Conservation (phyloP, 2,329 filamentous ascomycete genomes). For the Claviceps pusilla region DNA sequence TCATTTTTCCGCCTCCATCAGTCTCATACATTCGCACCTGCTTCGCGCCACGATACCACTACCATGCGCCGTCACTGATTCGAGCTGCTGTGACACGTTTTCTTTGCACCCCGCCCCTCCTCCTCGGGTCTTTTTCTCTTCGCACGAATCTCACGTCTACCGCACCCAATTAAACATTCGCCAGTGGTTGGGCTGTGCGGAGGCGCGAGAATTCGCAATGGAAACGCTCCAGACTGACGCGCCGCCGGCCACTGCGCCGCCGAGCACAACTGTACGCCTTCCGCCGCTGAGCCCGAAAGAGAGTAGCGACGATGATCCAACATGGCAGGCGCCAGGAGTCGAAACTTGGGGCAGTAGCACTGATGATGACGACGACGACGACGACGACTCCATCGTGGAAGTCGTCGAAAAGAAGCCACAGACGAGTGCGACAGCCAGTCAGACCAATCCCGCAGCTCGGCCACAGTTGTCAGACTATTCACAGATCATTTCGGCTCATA, state of each 20-base stretch:
- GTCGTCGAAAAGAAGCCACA: not conserved
- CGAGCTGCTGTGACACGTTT: not conserved
- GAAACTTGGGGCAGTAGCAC: constrained; percentile 2
- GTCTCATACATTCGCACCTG: not conserved
- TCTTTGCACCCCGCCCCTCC: not conserved
- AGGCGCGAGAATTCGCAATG: not conserved
- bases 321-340: not conserved
- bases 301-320: not conserved
- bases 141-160: no score
- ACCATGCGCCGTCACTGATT: not conserved
- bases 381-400: not conserved
- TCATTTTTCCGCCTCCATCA: not conserved
- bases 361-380: not conserved
- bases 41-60: not conserved
- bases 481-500: not conserved
- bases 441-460: not conserved
- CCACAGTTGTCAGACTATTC: not conserved
- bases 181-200: not conserved
- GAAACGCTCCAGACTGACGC: not conserved
- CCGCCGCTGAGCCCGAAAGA: not conserved
- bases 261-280: not conserved
- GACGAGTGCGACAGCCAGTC: not conserved
- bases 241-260: not conserved
- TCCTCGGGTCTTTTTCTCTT: not conserved
- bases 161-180: not conserved